A percentile compares a stretch with the other conserved stretches of the same genome.
Evolutionary conservation across 2,329 filamentous ascomycete species (phyloP).

Genomic region (Neonectria sp.): DNA sequence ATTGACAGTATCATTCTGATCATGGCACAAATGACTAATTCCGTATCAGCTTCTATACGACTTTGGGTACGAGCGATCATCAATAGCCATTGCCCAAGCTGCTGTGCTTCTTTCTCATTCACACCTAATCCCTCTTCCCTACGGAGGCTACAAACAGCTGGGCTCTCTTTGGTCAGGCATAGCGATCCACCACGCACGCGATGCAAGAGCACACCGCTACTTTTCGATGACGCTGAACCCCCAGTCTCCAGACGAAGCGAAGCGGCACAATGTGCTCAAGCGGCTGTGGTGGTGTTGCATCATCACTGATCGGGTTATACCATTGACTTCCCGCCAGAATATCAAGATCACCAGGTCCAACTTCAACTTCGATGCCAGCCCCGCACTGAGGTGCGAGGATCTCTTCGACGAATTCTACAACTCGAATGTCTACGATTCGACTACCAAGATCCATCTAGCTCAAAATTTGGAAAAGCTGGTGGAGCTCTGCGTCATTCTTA

Average conservation of each 20-base stretch:
- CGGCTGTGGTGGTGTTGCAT: constrained; percentile 47
- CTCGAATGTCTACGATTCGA: constrained; percentile 43
- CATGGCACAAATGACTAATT: background rate
- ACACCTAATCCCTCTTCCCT: constrained; percentile 42
- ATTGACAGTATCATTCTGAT: background rate
- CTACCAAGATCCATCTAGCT: constrained; percentile 37
- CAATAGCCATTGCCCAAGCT: constrained; percentile 44
- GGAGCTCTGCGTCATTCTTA: constrained; percentile 43
- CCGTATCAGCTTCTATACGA: constrained; percentile 41
- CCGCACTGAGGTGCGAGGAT: constrained; percentile 36
- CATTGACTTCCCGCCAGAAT: constrained; percentile 41
- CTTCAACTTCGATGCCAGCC: constrained; percentile 42
- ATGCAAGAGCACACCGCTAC: constrained; percentile 44
- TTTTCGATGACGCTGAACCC: constrained; percentile 28
- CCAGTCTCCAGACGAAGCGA: constrained; percentile 27
- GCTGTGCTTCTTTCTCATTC: constrained; percentile 44
- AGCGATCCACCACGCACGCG: constrained; percentile 45
- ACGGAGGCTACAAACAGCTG: constrained; percentile 44
- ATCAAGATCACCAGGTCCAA: constrained; percentile 45
- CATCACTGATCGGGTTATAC: constrained; percentile 41
- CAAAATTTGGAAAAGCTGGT: constrained; percentile 43
- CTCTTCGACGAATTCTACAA: constrained; percentile 40
- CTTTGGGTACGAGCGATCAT: constrained; percentile 44
- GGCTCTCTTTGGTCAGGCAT: constrained; percentile 46
- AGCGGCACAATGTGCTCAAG: constrained; percentile 42